Percentiles rank a stretch among this genome's conserved stretches.
These are phyloP conservation scores for Carpinus fangiana DNA, from an alignment of 306 rosid genomes.

Conservation along the genomic window DNA sequence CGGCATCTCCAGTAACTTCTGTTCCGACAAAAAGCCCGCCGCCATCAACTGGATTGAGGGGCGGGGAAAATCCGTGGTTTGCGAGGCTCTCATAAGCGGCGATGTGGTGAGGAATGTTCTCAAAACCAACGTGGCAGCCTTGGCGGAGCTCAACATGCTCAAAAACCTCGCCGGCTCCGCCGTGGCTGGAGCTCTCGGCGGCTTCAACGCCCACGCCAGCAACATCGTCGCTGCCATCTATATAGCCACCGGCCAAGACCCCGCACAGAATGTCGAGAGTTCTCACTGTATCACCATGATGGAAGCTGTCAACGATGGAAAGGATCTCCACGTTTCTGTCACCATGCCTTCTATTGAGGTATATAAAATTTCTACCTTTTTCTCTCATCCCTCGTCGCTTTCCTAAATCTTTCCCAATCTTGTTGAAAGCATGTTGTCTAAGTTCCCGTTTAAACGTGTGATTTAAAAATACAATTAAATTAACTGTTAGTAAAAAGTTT, in stretches of 20 bases:
- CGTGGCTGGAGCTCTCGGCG: constrained; percentile 92
- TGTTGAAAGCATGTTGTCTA: too few relatives aligned
- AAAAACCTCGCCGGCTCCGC: constrained; percentile 92
- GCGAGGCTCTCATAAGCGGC: constrained; percentile 74
- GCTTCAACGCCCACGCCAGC: constrained; percentile 94
- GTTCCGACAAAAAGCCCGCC: constrained; percentile 92
- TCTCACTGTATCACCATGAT: constrained; percentile 93
- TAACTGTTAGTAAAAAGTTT: too few relatives aligned
- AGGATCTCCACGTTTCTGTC: constrained; percentile 85
- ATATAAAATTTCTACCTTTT: background rate
- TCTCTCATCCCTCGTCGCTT: background rate
- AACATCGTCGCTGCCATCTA: constrained; percentile 78
- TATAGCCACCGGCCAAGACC: constrained; percentile 96
- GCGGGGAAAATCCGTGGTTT: constrained; percentile 84
- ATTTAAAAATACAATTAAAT: background rate
- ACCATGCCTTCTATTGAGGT: constrained; percentile 97
- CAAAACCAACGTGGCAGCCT: constrained; percentile 70
- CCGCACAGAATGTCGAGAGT: constrained; percentile 93
- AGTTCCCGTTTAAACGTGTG: too few relatives aligned
- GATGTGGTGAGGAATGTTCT: constrained; percentile 79
- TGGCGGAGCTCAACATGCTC: constrained; percentile 91
- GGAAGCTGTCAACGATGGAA: constrained; percentile 76
- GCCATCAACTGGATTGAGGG: constrained; percentile 97
- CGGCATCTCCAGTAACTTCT: constrained; percentile 87
- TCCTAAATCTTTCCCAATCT: too few relatives aligned